Evolutionary conservation across 225 moss, liverwort and hornwort genomes (phyloP).

Genomic region (Antitrichia curtipendula): DNA sequence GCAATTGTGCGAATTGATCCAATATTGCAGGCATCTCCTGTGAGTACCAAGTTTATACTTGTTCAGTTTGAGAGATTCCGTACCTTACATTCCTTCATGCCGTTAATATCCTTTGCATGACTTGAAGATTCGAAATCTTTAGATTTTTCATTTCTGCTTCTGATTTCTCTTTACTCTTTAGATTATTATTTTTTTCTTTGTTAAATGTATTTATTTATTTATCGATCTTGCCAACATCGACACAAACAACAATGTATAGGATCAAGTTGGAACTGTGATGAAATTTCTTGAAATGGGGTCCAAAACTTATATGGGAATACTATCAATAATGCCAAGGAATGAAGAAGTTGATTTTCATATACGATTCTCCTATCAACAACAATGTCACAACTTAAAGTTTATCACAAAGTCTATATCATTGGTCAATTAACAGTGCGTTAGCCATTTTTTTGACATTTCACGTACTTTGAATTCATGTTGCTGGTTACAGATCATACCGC

Average conservation of each 20-base stretch:
- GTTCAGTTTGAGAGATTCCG: background rate
- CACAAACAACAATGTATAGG: background rate
- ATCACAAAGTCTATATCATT: background rate
- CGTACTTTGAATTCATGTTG: background rate
- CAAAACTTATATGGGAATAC: background rate
- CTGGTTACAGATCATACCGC: constrained; percentile 16
- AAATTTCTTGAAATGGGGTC: background rate
- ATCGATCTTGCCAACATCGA: background rate
- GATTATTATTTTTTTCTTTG: background rate
- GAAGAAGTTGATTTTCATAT: background rate
- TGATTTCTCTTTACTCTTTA: background rate
- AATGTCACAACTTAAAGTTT: background rate
- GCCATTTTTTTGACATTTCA: background rate
- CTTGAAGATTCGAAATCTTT: background rate
- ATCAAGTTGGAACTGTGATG: background rate
- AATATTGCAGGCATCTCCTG: constrained; percentile 18
- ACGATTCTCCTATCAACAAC: background rate
- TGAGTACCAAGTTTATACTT: background rate
- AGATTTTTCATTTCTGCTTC: background rate
- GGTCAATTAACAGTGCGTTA: background rate
- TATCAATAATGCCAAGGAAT: background rate
- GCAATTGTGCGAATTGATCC: constrained; percentile 9
- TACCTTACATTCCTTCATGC: background rate
- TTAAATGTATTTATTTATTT: background rate
- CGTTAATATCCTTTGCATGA: background rate